Conservation (phyloP, 306 rosid species). For the Malus asiatica region DNA sequence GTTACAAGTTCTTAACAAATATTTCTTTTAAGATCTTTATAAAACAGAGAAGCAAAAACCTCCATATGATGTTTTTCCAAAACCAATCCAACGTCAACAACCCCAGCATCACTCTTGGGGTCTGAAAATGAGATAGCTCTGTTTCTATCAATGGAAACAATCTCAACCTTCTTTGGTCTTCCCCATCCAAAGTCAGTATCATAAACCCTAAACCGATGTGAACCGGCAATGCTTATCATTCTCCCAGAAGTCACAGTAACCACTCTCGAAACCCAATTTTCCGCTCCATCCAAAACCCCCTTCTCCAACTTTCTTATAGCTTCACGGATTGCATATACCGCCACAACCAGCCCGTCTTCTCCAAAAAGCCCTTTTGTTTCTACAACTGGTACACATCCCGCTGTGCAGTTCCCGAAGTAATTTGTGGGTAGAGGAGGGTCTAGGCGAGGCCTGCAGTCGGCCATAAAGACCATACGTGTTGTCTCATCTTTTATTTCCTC, state of each 20-base stretch:
- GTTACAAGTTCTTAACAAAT: too few species aligned
- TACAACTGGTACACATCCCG: neutral
- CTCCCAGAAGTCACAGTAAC: neutral
- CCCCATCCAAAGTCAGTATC: conserved; percentile 29
- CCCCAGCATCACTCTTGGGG: neutral
- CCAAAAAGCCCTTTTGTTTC: conserved; percentile 11
- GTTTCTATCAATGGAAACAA: conserved; percentile 2
- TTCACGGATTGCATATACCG: conserved; percentile 11
- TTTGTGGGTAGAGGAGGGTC: conserved; percentile 8
- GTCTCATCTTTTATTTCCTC: neutral
- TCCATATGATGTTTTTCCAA: conserved; percentile 4
- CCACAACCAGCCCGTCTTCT: conserved; percentile 22
- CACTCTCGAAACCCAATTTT: conserved; percentile 8
- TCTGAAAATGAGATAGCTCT: neutral
- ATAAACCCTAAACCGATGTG: conserved; percentile 28
- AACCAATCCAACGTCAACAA: conserved; percentile 2
- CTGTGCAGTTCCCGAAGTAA: conserved; percentile 26
- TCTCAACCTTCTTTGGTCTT: conserved; percentile 14
- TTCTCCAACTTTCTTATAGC: conserved; percentile 10
- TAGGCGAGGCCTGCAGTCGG: conserved; percentile 19
- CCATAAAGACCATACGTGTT: neutral
- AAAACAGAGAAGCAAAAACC: neutral
- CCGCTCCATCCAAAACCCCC: conserved; percentile 9
- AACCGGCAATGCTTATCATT: conserved; percentile 6
- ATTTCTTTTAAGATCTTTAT: neutral